Conservation (phyloP, 768 basidiomycete genomes). For the Tricholoma sp. region DNA sequence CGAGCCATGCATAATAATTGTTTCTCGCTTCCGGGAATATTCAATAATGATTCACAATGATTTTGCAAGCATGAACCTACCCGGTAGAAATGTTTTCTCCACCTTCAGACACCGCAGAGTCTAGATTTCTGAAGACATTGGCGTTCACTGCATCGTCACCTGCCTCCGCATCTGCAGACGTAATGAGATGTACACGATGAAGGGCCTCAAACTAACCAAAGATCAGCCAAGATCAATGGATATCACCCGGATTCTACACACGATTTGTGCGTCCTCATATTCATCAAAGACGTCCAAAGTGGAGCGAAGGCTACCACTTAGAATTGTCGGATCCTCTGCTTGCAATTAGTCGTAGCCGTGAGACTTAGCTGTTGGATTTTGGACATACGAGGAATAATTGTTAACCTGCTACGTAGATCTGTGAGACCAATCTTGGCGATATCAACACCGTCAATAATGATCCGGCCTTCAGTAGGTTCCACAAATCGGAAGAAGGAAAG, state of each 20-base stretch:
- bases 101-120: conserved; percentile 73
- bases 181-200: conserved; percentile 78
- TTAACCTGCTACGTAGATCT: conserved; percentile 72
- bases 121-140: conserved; percentile 74
- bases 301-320: conserved; percentile 79
- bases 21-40: conserved; percentile 47
- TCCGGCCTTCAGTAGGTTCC: conserved; percentile 75
- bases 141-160: conserved; percentile 49
- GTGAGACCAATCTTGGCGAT: conserved; percentile 77
- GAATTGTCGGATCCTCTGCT: conserved; percentile 83
- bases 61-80: conserved; percentile 34
- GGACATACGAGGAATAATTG: conserved; percentile 59
- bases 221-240: not conserved
- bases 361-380: not conserved
- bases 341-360: not conserved
- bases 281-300: conserved; percentile 85
- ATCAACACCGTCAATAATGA: conserved; percentile 71
- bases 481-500: conserved; percentile 83
- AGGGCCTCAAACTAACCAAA: conserved; percentile 68
- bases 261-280: conserved; percentile 80
- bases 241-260: conserved; percentile 27
- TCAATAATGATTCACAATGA: too few species aligned
- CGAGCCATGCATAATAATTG: conserved; percentile 84
- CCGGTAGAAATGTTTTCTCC: conserved; percentile 90
- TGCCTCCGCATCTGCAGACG: conserved; percentile 47